phyloP scores from a whole-genome alignment of 2,329 filamentous ascomycete species.

The Cladobotryum mycophilum region DNA sequence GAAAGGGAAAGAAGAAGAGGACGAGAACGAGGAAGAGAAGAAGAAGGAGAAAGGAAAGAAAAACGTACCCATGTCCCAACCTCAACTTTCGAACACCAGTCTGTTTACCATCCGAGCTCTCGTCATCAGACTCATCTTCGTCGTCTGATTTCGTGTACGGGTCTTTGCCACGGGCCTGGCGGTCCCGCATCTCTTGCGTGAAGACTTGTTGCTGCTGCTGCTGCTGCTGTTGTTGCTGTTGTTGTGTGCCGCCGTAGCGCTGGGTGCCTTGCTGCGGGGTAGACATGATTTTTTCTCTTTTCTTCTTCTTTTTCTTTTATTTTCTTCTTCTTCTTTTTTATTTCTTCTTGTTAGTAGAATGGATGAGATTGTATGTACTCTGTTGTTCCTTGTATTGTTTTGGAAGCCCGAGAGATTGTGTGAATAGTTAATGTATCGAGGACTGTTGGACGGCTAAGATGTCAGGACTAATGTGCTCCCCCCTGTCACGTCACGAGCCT shows the following conservation, averaged over 20 bases:
- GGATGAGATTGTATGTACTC: too few relatives aligned
- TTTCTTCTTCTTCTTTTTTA: neutral
- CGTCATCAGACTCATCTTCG: conserved; percentile 22
- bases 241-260: neutral
- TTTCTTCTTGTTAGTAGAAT: too few relatives aligned
- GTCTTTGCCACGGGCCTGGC: conserved; percentile 53
- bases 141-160: conserved; percentile 32
- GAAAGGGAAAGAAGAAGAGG: too few relatives aligned
- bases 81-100: conserved; percentile 3
- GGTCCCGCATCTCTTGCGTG: conserved; percentile 48
- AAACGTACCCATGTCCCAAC: conserved; percentile 11
- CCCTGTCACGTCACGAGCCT: too few relatives aligned
- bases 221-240: conserved; percentile 1
- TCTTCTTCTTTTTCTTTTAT: neutral
- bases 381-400: too few relatives aligned
- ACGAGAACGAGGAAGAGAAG: neutral
- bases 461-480: too few relatives aligned
- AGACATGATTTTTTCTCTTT: conserved; percentile 1
- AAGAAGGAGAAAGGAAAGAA: neutral
- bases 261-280: neutral
- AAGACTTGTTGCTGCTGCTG: conserved; percentile 34
- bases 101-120: conserved; percentile 19
- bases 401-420: too few relatives aligned
- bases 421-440: too few relatives aligned
- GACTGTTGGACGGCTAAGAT: too few relatives aligned